Evolutionary conservation across 106 monocot species (phyloP).

Genomic region (Hemerocallis citrina): DNA sequence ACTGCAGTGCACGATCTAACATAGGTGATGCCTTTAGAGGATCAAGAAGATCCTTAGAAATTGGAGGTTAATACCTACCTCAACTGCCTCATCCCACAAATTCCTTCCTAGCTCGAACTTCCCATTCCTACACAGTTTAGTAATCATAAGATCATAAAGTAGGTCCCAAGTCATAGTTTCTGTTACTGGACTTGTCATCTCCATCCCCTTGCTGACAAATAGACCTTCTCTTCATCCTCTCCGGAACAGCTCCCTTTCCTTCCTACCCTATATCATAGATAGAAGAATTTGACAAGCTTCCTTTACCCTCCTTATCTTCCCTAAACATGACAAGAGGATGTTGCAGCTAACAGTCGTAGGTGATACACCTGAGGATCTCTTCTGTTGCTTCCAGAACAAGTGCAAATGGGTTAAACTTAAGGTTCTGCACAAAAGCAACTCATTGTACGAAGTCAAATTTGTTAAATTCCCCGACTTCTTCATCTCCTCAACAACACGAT

Average conservation of each 20-base stretch:
- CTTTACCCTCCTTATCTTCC: slow-evolving; percentile 54
- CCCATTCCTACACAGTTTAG: slow-evolving; percentile 64
- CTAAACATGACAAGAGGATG: slow-evolving; percentile 50
- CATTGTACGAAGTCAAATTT: slow-evolving; percentile 35
- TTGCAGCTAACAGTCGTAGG: slow-evolving; percentile 53
- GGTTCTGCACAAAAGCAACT: slow-evolving; percentile 46
- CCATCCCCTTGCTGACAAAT: too few species aligned
- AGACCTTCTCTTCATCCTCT: slow-evolving; percentile 1
- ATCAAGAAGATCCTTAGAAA: slow-evolving; percentile 46
- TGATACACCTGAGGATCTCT: slow-evolving; percentile 36
- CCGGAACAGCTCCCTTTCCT: slow-evolving; percentile 28
- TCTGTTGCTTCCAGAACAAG: slow-evolving; percentile 54
- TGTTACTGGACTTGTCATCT: too few species aligned
- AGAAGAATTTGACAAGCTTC: slow-evolving; percentile 50
- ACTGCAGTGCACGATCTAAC: too few species aligned
- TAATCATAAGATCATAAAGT: too few species aligned
- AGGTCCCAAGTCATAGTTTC: too few species aligned
- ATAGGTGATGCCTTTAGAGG: too few species aligned
- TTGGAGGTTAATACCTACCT: slow-evolving; percentile 22
- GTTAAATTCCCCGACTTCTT: slow-evolving; percentile 21
- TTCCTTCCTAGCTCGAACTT: slow-evolving; percentile 38
- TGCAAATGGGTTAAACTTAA: slow-evolving; percentile 59
- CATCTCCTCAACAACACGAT: slow-evolving; percentile 44
- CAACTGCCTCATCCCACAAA: slow-evolving; percentile 41
- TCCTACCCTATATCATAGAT: slow-evolving; percentile 37